Conservation (phyloP, 2,329 filamentous ascomycete genomes). For the Diaporthe eres region DNA sequence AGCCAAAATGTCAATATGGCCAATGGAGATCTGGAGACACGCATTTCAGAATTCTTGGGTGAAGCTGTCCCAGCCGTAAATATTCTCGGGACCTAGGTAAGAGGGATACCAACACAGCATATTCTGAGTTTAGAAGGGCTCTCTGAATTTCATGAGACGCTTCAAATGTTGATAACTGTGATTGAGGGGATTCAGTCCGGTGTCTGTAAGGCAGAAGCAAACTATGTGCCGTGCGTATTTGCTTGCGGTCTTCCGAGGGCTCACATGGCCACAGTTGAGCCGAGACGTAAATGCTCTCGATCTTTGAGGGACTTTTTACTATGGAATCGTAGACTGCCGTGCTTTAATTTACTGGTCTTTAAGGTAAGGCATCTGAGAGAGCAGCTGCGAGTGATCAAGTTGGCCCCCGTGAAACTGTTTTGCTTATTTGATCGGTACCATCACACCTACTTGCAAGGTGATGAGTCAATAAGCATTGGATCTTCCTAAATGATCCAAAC, state of each 20-base stretch:
- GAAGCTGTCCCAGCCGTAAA: neutral
- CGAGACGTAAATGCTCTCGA: neutral
- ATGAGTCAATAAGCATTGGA: neutral
- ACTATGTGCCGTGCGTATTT: neutral
- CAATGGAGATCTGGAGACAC: neutral
- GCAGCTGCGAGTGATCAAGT: neutral
- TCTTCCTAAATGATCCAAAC: neutral
- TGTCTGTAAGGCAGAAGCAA: neutral
- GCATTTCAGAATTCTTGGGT: neutral
- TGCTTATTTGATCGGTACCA: neutral
- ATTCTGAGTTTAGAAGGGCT: too few species aligned
- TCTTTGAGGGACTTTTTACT: neutral
- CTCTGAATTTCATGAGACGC: too few species aligned
- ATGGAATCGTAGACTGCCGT: neutral
- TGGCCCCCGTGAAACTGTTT: neutral
- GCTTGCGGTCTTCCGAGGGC: neutral
- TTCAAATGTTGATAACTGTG: neutral
- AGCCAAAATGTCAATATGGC: neutral
- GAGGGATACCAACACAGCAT: neutral
- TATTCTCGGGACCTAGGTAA: neutral
- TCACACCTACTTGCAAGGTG: neutral
- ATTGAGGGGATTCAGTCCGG: neutral
- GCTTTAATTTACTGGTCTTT: neutral
- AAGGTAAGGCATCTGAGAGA: neutral
- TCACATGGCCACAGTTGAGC: neutral